phyloP scores from a whole-genome alignment of 2,329 filamentous ascomycete species.

The Fusarium oxysporum region DNA sequence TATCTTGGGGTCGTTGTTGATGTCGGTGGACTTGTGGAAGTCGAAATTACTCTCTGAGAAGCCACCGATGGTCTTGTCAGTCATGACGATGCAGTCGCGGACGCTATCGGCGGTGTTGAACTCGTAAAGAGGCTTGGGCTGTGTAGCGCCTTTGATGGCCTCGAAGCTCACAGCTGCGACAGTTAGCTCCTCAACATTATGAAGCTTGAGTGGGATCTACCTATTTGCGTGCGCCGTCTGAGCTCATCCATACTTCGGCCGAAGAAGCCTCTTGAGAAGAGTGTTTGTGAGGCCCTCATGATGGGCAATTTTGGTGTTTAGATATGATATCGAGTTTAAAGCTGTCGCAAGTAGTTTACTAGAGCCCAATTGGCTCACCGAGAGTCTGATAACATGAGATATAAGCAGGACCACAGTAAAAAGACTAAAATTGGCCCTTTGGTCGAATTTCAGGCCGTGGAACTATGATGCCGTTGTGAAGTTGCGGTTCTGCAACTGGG shows the following conservation, averaged over 20 bases:
- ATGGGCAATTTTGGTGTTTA: slow-evolving; percentile 19
- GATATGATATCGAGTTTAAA: background rate
- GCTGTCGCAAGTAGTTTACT: slow-evolving; percentile 21
- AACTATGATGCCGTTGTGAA: slow-evolving; percentile 7
- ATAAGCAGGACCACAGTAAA: too few relatives aligned
- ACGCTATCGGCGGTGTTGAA: slow-evolving; percentile 67
- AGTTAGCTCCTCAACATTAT: background rate
- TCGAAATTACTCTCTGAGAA: slow-evolving; percentile 82
- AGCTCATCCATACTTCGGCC: slow-evolving; percentile 71
- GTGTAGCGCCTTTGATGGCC: slow-evolving; percentile 72
- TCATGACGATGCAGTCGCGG: slow-evolving; percentile 78
- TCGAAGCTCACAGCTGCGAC: slow-evolving; percentile 74
- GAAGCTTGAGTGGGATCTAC: slow-evolving; percentile 48
- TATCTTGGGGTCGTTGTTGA: background rate
- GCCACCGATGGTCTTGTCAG: slow-evolving; percentile 87
- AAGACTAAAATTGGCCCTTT: background rate
- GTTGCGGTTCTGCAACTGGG: slow-evolving; percentile 3
- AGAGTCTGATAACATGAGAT: slow-evolving; percentile 39
- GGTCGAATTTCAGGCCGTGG: background rate
- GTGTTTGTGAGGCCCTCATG: slow-evolving; percentile 62
- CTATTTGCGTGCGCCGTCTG: slow-evolving; percentile 66
- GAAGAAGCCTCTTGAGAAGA: slow-evolving; percentile 65
- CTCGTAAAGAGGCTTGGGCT: slow-evolving; percentile 72
- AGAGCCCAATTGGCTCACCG: slow-evolving; percentile 49
- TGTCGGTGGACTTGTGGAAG: slow-evolving; percentile 53